A percentile compares a stretch with the other conserved stretches of the same genome.
Conservation (phyloP, 495 filamentous ascomycete species). For the Bryoglossum gracile region DNA sequence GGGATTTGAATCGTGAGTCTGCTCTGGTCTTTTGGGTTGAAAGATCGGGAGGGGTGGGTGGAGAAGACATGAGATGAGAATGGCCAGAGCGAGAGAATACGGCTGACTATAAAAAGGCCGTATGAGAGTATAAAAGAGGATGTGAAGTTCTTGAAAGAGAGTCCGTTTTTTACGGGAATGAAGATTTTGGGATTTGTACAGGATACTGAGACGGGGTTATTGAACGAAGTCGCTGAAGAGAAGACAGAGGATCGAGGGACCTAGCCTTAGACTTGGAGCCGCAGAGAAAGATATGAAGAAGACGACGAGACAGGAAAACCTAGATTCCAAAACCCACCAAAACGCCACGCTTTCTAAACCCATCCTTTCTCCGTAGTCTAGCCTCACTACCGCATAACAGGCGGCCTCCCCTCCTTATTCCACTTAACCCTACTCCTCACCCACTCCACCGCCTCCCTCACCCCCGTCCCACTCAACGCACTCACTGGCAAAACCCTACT, state of each 20-base stretch:
- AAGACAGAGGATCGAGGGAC: too few species aligned
- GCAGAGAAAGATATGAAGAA: too few species aligned
- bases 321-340: too few species aligned
- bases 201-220: constrained; percentile 19
- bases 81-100: not conserved
- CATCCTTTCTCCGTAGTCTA: not conserved
- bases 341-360: constrained; percentile 22
- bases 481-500: constrained; percentile 86
- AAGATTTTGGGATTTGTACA: constrained; percentile 22
- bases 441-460: constrained; percentile 95
- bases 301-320: too few species aligned
- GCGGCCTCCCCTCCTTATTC: constrained; percentile 89
- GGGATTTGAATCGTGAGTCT: constrained; percentile 10
- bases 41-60: not conserved
- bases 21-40: not conserved
- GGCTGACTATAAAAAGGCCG: constrained; percentile 1
- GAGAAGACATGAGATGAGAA: not conserved
- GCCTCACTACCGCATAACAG: constrained; percentile 71
- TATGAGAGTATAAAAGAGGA: constrained; percentile 21
- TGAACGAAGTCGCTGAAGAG: constrained; percentile 13
- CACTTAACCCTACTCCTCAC: constrained; percentile 82
- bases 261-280: too few species aligned
- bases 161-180: constrained; percentile 18
- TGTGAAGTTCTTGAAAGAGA: constrained; percentile 14
- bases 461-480: constrained; percentile 84